phyloP scores from a whole-genome alignment of 2,329 filamentous ascomycete species.

The Arthrobotrys conoides region DNA sequence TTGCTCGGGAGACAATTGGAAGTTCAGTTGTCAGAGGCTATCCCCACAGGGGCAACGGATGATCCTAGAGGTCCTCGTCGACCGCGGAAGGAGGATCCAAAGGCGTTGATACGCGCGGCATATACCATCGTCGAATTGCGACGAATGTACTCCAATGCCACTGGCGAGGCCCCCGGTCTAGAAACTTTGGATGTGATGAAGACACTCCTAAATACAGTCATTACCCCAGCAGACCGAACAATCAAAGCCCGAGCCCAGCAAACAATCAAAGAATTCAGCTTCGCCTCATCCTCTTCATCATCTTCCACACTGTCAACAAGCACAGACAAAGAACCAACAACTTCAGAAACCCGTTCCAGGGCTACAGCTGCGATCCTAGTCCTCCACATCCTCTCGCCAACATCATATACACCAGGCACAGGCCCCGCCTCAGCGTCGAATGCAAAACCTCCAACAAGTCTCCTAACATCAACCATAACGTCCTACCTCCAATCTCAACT shows the following conservation, averaged over 20 bases:
- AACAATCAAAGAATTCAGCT: conserved; percentile 56
- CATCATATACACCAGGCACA: conserved; percentile 42
- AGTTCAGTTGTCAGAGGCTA: conserved; percentile 82
- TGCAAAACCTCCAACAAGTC: conserved; percentile 75
- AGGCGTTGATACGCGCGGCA: conserved; percentile 84
- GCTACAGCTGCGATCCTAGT: conserved; percentile 51
- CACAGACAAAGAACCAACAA: conserved; percentile 39
- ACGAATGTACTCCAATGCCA: conserved; percentile 77
- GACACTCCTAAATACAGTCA: conserved; percentile 78
- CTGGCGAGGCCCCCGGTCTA: conserved; percentile 81
- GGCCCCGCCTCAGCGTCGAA: conserved; percentile 66
- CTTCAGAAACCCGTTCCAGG: conserved; percentile 56
- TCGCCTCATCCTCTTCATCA: conserved; percentile 27
- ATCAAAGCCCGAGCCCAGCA: conserved; percentile 55
- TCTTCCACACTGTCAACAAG: not conserved
- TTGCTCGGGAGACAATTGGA: conserved; percentile 88
- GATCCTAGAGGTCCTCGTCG: conserved; percentile 66
- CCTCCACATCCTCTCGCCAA: conserved; percentile 58
- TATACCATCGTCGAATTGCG: conserved; percentile 83
- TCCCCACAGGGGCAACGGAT: conserved; percentile 66
- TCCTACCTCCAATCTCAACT: conserved; percentile 85
- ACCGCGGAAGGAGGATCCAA: conserved; percentile 78
- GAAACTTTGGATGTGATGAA: conserved; percentile 80
- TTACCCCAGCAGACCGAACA: conserved; percentile 70
- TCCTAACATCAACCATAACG: conserved; percentile 83